phyloP scores from a whole-genome alignment of 2,329 filamentous ascomycete species.

The Epichloe brachyelytri region DNA sequence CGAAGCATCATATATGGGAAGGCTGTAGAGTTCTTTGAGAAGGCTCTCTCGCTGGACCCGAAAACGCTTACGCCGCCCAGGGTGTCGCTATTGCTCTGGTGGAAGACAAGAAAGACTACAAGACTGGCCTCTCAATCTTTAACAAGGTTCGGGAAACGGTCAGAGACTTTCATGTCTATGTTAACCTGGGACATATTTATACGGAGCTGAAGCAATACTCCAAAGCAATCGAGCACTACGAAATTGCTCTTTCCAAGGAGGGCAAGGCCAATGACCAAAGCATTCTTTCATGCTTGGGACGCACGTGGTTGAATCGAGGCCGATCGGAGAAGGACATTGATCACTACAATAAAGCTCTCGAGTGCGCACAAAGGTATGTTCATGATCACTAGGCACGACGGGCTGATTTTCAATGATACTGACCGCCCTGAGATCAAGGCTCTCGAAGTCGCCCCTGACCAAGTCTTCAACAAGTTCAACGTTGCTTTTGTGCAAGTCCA shows the following conservation, averaged over 20 bases:
- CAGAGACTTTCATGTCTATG: slow-evolving; percentile 74
- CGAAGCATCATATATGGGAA: slow-evolving; percentile 76
- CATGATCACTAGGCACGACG: too few species aligned
- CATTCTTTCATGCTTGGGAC: slow-evolving; percentile 74
- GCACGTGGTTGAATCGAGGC: slow-evolving; percentile 75
- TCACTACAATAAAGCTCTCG: slow-evolving; percentile 42
- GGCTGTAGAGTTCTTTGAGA: slow-evolving; percentile 97
- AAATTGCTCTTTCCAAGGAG: slow-evolving; percentile 68
- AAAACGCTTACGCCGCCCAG: slow-evolving; percentile 95
- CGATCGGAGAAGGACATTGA: slow-evolving; percentile 48
- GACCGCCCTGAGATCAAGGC: slow-evolving; percentile 35
- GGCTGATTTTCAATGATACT: not conserved
- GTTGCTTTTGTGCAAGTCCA: slow-evolving; percentile 96
- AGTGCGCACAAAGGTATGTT: slow-evolving; percentile 47
- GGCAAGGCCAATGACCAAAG: slow-evolving; percentile 59
- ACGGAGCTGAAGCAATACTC: slow-evolving; percentile 81
- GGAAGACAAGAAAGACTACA: slow-evolving; percentile 86
- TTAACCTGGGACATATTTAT: slow-evolving; percentile 90
- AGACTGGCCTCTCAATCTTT: slow-evolving; percentile 72
- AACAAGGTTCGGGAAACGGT: slow-evolving; percentile 83
- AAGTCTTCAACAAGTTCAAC: slow-evolving; percentile 91
- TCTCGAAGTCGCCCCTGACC: slow-evolving; percentile 64
- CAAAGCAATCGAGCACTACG: slow-evolving; percentile 91
- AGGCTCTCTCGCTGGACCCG: slow-evolving; percentile 85
- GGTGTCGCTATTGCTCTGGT: slow-evolving; percentile 88